Base-by-base conservation (phyloP, 2,329 filamentous ascomycete species). In the Pseudocercospora fijiensis region DNA sequence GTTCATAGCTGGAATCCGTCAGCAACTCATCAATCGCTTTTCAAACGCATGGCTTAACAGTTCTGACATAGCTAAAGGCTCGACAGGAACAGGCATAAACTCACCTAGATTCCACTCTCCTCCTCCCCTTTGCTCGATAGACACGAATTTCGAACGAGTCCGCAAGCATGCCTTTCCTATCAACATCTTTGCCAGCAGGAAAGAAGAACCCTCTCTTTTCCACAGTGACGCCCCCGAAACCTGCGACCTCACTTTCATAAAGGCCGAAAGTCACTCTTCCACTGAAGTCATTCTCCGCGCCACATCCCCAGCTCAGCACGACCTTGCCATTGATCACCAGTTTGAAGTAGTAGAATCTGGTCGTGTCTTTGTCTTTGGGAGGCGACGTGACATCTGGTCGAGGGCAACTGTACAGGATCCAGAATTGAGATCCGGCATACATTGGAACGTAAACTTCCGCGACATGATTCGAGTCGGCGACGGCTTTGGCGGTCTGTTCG, bases 241-340 rank as follows among this genome's bases (percentile, higher is more conserved):
- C 73, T 72, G 4, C 69, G 68, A 5, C 69, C 37, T 41, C 68
- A 41, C 70, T 70, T 65, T 78, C 74, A 60, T 76, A 81, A 6
- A 82, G 66, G 3, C 74, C 79, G 68, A 79, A 82, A 73, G 81
- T 77, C 0, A 76, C 77, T 67, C 79, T 80, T 0, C 81, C 81
- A 18, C 69, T 72, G 75, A 76, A 82, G 3, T 69, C 69, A 11
- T 82, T 75, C 16, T 78, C 73, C 56, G 75, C 76, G 1, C 79
- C 79, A 1, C 75, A 75, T 2, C 77, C 76, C 81, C 81, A 83
- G 64, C 73, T 81, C 9, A 80, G 70, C 13, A 81, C 66, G 28
- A 75, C 73, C 26, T 69, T 68, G 16, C 74, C 76, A 37, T 79
- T 74, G 64, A 81, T 71, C 65, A 77, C 77, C 28, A 82, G 71